phyloP scores from a whole-genome alignment of 2,329 filamentous ascomycete species.

The Zasmidium angulare region DNA sequence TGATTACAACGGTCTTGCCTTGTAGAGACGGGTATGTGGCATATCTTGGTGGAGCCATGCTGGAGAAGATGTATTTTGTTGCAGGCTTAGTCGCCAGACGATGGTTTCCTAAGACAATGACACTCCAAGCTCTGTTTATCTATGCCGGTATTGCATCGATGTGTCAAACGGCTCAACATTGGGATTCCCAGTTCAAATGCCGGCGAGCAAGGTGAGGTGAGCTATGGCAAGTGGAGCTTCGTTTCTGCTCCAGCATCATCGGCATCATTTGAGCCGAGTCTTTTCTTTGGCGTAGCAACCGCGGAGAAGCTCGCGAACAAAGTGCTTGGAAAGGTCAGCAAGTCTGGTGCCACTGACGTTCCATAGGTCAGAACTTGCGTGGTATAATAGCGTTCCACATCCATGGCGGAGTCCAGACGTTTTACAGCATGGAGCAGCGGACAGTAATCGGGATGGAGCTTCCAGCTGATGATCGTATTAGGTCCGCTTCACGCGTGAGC shows the following conservation, averaged over 20 bases:
- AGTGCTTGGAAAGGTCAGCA: not conserved
- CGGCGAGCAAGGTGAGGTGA: not conserved
- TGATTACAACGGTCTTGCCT: conserved; percentile 62
- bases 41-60: conserved; percentile 14
- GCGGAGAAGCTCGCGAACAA: not conserved
- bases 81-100: no score
- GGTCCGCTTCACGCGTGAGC: not conserved
- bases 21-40: conserved; percentile 42
- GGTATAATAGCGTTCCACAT: not conserved
- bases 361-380: not conserved
- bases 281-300: not conserved
- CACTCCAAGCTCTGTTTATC: no score
- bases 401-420: not conserved
- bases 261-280: not conserved
- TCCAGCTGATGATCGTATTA: not conserved
- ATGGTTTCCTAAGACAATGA: no score
- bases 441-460: not conserved
- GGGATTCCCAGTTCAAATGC: conserved; percentile 3
- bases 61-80: no score
- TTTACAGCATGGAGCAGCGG: not conserved
- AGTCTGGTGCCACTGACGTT: not conserved
- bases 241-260: not conserved
- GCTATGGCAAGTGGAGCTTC: conserved; percentile 5
- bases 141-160: no score
- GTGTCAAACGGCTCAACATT: not conserved